Evolutionary conservation across 805 yeast species (phyloP).

Genomic region (Starmerella riodocensis): DNA sequence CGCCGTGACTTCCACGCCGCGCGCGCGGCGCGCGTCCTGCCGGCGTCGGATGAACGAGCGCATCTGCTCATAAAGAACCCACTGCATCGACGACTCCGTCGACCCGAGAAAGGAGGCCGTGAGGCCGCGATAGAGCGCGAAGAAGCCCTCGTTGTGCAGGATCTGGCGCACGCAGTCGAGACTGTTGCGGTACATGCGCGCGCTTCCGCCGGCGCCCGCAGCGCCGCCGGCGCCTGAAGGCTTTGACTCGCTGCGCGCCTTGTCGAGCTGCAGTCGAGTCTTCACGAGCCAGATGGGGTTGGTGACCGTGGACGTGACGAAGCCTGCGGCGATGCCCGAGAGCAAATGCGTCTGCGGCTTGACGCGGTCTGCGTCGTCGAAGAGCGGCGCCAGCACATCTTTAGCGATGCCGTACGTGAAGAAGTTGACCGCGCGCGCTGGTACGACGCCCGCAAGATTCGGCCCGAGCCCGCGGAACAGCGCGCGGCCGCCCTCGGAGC

Average conservation of each 20-base stretch:
- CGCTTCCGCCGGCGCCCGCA: constrained; percentile 5
- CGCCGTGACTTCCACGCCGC: constrained; percentile 30
- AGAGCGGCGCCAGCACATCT: constrained; percentile 48
- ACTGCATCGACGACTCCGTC: constrained; percentile 80
- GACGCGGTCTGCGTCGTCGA: constrained; percentile 57
- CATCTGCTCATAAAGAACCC: constrained; percentile 97
- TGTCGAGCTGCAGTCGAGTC: constrained; percentile 86
- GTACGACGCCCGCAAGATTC: constrained; percentile 91
- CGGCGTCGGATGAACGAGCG: constrained; percentile 40
- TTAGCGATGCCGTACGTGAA: constrained; percentile 94
- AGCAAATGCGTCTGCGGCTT: constrained; percentile 72
- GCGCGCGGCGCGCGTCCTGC: constrained; percentile 27
- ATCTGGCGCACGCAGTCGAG: constrained; percentile 70
- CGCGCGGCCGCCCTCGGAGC: constrained; percentile 69
- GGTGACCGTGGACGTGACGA: constrained; percentile 89
- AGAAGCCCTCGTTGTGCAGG: constrained; percentile 60
- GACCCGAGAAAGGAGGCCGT: constrained; percentile 92
- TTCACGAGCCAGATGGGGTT: constrained; percentile 97
- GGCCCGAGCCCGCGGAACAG: constrained; percentile 94
- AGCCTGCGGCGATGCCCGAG: constrained; percentile 84
- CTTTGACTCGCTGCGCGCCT: constrained; percentile 30
- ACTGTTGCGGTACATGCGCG: constrained; percentile 62
- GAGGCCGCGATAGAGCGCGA: constrained; percentile 76
- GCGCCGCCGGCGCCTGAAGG: no score
- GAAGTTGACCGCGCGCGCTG: constrained; percentile 92